Base-by-base conservation (phyloP, 345 rosid genomes). In the Kandelia obovata region DNA sequence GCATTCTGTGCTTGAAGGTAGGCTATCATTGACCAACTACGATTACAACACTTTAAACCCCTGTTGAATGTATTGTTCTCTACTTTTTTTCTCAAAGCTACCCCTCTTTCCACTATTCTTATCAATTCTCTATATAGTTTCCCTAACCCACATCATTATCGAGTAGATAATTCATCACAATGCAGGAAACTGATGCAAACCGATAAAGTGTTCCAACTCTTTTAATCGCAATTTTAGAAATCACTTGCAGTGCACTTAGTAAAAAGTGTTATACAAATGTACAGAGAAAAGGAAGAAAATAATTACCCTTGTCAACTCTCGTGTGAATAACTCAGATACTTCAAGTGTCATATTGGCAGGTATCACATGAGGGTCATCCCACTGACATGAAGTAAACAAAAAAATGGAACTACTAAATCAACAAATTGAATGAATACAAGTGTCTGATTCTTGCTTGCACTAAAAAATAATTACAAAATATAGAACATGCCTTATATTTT, bases 321-420 rank as follows among this genome's bases (percentile, higher is more conserved):
- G 91, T 32, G 89, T 78, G 72, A 91, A 91, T 73, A 94, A 80
- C 83, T 94, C 98, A n/a, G 98, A 91, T 56, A 89, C 87, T 86
- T 91, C 98, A 69, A 81, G 74, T 3, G 97, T 85, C 98, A 94
- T 86, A 72, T 87, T 79, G 61, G 91, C 87, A 73, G 97, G 97
- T 79, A 94, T 80, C 58, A 91, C 90, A 27, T 83, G 77, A 79
- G 89, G 96, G 74, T 94, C 90, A 51, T 91, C 98, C 98, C 98
- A 91, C 98, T 94, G 75, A 72, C 70, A 77, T 21, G 47, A 43
- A 43, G 39, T 27, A 37, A 5, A 66, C 55, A 7, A 61, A 25
- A 25, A 68, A 61, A 53, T 57, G 20, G 23, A 69, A 67, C 46
- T 11, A 71, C 65, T 56, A 43, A 11, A 64, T 58, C 13, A 71